Base-by-base conservation (phyloP, 306 rosid genomes). In the Sicyos edulis region DNA sequence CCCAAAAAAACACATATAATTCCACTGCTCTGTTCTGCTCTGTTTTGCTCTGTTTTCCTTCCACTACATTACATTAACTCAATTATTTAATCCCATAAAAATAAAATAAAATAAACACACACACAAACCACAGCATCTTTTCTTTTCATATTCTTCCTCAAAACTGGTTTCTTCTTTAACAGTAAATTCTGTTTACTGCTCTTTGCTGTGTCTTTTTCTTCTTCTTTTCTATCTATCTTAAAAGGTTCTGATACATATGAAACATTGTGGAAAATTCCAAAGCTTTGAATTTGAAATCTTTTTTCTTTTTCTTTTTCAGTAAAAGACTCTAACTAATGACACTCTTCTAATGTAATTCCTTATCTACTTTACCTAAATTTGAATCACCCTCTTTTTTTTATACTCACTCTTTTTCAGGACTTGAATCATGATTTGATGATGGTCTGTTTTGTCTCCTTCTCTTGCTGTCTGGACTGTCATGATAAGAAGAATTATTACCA, bases 381-480 rank as follows among this genome's bases (percentile, higher is more conserved):
- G 34, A 16, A 32, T 61, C 45, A 34, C 22, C 22, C 11, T 20
- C 29, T n/a, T 16, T n/a, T 8, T 37, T n/a, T 7, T 3, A 19
- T 16, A n/a, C 22, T n/a, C 26, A 40, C 13, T n/a, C 12, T 42
- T 65, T 76, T 6, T 42, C 71, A 40, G 67, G 24, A 34, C 8
- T 63, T 63, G 50, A n/a, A 63, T 63, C 70, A 37, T 65, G 76
- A 56, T 75, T 69, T 57, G 79, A 78, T 75, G 86, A 53, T 50
- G 59, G 50, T 62, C 69, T 73, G 44, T 83, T 82, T 52, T 84
- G 60, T 80, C 76, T 85, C 47, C 67, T 64, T 80, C 85, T 81
- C 80, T 83, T 63, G 45, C 73, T 55, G 79, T 74, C 78, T 78
- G 82, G 76, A 80, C 80, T 83, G 74, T 19, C 14, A 45, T 56